Conservation (phyloP, 371 early-diverging fungal genomes). For the Batkoa obscura region DNA sequence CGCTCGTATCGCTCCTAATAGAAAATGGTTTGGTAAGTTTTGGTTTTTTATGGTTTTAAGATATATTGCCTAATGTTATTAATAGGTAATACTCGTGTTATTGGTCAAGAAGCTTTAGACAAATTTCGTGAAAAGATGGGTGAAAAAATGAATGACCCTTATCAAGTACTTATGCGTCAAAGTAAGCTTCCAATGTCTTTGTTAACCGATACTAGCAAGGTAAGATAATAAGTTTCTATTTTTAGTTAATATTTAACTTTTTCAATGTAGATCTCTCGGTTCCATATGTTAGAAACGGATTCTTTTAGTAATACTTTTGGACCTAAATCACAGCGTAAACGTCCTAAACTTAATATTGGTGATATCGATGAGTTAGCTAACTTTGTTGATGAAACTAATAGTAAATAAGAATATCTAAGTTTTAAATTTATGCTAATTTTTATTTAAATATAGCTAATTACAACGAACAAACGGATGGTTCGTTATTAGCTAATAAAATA, state of each 20-base stretch:
- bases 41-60: constrained; percentile 2
- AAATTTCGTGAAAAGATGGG: constrained; percentile 82
- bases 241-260: constrained; percentile 34
- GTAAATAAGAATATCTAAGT: not conserved
- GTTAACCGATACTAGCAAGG: constrained; percentile 65
- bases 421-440: not conserved
- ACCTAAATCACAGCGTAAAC: constrained; percentile 84
- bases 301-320: constrained; percentile 84
- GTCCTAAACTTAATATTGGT: constrained; percentile 58
- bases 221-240: constrained; percentile 8
- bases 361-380: constrained; percentile 69
- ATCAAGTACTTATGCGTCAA: constrained; percentile 84
- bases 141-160: constrained; percentile 80
- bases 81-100: constrained; percentile 77
- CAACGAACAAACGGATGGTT: constrained; percentile 47
- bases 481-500: constrained; percentile 48
- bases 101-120: constrained; percentile 80
- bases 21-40: constrained; percentile 89
- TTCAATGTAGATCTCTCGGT: constrained; percentile 37
- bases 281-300: constrained; percentile 87
- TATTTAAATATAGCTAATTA: constrained; percentile 30
- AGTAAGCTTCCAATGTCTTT: constrained; percentile 96
- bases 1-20: constrained; percentile 80
- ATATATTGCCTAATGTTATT: not conserved
- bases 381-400: constrained; percentile 25